Conservation (phyloP, 1,284 basidiomycete genomes). For the Austroboletus novae-zelandiae region DNA sequence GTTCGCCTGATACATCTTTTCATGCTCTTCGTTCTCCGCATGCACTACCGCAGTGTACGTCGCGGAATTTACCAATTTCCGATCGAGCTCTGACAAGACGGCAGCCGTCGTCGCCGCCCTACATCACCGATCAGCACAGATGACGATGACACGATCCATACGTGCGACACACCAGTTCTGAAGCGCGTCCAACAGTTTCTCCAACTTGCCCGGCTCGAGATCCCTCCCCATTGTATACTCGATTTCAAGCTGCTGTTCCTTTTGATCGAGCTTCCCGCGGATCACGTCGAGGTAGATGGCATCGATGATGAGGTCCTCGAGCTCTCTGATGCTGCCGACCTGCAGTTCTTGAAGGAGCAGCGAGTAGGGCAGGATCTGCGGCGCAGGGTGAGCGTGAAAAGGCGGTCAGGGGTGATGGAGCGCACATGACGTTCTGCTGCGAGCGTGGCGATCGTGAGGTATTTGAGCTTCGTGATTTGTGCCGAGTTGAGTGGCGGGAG, state of each 20-base stretch:
- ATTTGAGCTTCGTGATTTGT: slow-evolving; percentile 85
- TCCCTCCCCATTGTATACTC: slow-evolving; percentile 92
- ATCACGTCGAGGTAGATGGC: slow-evolving; percentile 89
- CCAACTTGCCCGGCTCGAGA: slow-evolving; percentile 66
- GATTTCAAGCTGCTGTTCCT: slow-evolving; percentile 81
- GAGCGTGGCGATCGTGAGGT: slow-evolving; percentile 85
- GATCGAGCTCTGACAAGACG: slow-evolving; percentile 54
- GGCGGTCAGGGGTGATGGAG: neutral
- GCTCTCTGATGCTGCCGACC: slow-evolving; percentile 73
- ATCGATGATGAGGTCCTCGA: slow-evolving; percentile 96
- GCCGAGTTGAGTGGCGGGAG: slow-evolving; percentile 69
- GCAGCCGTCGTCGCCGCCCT: slow-evolving; percentile 76
- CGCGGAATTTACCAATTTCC: slow-evolving; percentile 38
- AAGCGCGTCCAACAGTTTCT: slow-evolving; percentile 58
- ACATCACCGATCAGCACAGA: slow-evolving; percentile 2
- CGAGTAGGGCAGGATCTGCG: slow-evolving; percentile 73
- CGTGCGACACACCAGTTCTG: slow-evolving; percentile 62
- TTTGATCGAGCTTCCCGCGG: slow-evolving; percentile 89
- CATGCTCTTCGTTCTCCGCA: slow-evolving; percentile 36
- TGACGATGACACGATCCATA: neutral
- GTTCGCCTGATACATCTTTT: slow-evolving; percentile 29
- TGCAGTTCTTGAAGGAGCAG: slow-evolving; percentile 65
- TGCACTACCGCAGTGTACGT: slow-evolving; percentile 28
- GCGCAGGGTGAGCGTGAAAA: neutral
- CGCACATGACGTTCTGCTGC: slow-evolving; percentile 72